Evolutionary conservation across 495 filamentous ascomycete genomes (phyloP), one percentile per base, ranked within the genome.

Genomic region (Neurospora sp.): DNA sequence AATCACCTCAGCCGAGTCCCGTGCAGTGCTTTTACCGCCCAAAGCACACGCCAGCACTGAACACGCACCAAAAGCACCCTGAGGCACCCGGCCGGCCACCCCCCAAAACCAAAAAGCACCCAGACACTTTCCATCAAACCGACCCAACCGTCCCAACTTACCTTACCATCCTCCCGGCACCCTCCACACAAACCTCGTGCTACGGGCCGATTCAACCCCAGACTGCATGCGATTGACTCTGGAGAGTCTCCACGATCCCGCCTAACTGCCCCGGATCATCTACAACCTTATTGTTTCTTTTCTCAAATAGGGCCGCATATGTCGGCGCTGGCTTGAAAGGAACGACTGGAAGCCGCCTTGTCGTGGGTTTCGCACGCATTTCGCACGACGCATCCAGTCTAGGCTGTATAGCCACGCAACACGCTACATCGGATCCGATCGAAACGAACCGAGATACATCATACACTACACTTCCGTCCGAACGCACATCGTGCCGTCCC

Each of bases 151-250:
- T 66, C 54, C 54, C 54, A 66, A 35, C 54, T 62, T 62, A 59
- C 48, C 46, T 72, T 71, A 48, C 71, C 71, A 31, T 70, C 41
- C 39, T 72, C 42, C 70, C 74, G 70, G 74, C 74, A 75, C 72
- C 76, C 74, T 44, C 70, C 73, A 39, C 74, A 39, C 9, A 72
- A 37, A 78, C 46, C 71, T 73, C 40, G 72, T 74, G 73, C 66
- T 71, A 78, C 79, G 78, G 78, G 74, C 79, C 79, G 79, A 81
- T 79, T 79, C 71, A 72, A 77, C 79, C 78, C 78, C 75, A 78
- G 76, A 75, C 73, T 69, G 46, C 74, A 9, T 72, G 73, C 74
- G 71, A 78, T 78, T 77, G 76, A 80, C 48, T 74, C 72, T 77
- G 76, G 75, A 76, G 76, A 81, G 78, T 77, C 79, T 73, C 78